phyloP scores from a whole-genome alignment of 1,139 yeast genomes.

The Diutina neorugosa region DNA sequence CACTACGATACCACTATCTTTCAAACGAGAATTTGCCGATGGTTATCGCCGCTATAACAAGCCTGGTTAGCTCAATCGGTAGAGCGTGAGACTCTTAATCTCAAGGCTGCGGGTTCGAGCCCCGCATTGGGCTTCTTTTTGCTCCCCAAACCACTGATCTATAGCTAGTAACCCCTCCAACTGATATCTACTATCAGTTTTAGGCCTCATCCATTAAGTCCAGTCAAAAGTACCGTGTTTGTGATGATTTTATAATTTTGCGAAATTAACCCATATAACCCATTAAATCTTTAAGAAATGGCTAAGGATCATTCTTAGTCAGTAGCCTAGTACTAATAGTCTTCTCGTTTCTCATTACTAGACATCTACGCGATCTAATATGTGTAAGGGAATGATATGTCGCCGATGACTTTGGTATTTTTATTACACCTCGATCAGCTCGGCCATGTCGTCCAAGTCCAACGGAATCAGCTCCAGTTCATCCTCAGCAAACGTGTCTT shows the following conservation, averaged over 20 bases:
- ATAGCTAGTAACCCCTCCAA: too few species aligned
- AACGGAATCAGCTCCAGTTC: constrained; percentile 4
- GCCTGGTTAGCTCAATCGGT: constrained; percentile 13
- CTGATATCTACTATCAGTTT: too few species aligned
- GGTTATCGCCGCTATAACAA: background rate
- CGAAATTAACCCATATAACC: too few species aligned
- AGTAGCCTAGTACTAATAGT: too few species aligned
- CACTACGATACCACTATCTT: too few species aligned
- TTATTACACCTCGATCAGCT: background rate
- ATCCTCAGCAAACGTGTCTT: constrained; percentile 1
- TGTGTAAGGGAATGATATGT: too few species aligned
- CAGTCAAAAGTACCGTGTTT: too few species aligned
- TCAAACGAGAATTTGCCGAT: background rate
- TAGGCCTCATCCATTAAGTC: too few species aligned
- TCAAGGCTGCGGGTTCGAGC: constrained; percentile 6
- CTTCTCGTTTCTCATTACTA: background rate
- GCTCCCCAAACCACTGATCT: too few species aligned
- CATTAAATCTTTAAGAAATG: too few species aligned
- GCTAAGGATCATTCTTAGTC: too few species aligned
- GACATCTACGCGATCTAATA: background rate
- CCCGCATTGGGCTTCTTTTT: constrained; percentile 5
- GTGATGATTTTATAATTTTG: too few species aligned
- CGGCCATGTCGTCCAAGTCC: constrained; percentile 3
- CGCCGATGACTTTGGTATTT: background rate
- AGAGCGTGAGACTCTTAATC: constrained; percentile 21